Base-by-base conservation (phyloP, 1,284 basidiomycete species). In the Rhodotorula sp. region DNA sequence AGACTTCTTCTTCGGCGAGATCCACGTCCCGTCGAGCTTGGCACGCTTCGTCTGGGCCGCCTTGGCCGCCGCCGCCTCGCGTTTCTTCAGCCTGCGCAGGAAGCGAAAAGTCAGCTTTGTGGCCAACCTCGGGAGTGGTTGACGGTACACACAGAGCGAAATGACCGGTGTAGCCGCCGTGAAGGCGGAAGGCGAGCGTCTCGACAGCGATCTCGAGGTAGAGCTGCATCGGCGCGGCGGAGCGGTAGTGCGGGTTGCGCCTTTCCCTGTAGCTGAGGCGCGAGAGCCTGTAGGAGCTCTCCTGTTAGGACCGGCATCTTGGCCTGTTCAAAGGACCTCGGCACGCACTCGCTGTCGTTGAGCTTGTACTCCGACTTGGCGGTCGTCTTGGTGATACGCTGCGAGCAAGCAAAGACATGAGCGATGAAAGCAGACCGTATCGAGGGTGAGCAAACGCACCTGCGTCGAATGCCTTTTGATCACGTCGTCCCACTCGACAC, bases 351-450 rank as follows among this genome's bases (percentile, higher is more conserved):
- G 39, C 53, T 11, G 20, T 51, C 52, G 29, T n/a, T 49, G 51
- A 67, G 48, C 59, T 74, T 66, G 67, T 69, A 68, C 32, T 58
- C n/a, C 24, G 15, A n/a, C 36, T 66, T 59, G 48, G 70, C 63
- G 27, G 64, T 39, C 66, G 70, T 53, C 64, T 67, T 49, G 66
- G 64, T 54, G 69, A 72, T 48, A 57, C 71, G 39, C 72, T 63
- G 32, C 58, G 58, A 4, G 27, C 24, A 20, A 64, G 6, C 13
- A 7, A 3, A 39, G 6, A 15, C 22, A 32, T 29, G 32, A 54
- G 53, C 30, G 29, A 10, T 27, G 47, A 27, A 39, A 44, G 22
- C 17, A 47, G 52, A 54, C 44, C 44, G 39, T 11, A 5, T 49
- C n/a, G 17, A 30, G 22, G 52, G 32, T 32, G n/a, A 59, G 10